Conservation (phyloP, 169 alveolate genomes). For the Plasmodium chabaudi region DNA sequence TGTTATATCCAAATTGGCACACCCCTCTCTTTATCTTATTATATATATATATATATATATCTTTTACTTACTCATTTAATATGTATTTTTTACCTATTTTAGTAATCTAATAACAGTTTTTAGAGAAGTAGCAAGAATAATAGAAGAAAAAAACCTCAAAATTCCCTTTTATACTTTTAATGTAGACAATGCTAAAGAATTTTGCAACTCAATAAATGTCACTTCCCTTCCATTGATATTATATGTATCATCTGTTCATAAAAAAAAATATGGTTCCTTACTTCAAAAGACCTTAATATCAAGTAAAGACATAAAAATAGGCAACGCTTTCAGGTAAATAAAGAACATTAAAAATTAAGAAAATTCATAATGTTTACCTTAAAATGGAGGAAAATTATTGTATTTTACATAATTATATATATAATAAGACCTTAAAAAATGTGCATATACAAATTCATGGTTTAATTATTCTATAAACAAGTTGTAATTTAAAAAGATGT, state of each 20-base stretch:
- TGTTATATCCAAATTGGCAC: not conserved
- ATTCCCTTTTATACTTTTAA: constrained; percentile 64
- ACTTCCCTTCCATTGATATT: constrained; percentile 51
- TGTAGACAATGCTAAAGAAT: constrained; percentile 53
- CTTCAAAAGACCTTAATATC: constrained; percentile 44
- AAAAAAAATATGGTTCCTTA: constrained; percentile 52
- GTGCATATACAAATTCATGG: no score
- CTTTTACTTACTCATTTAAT: not conserved
- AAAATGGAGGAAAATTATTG: no score
- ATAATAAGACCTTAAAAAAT: no score
- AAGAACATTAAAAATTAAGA: not conserved
- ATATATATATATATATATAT: not conserved
- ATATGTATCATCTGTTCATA: constrained; percentile 70
- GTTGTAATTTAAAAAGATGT: no score
- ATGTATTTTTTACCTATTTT: not conserved
- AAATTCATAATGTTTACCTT: not conserved
- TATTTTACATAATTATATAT: no score
- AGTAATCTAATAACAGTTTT: constrained; percentile 65
- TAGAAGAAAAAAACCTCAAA: constrained; percentile 44
- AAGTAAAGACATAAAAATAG: constrained; percentile 68
- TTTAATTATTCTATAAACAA: no score
- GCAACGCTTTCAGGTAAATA: constrained; percentile 75
- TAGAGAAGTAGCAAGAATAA: constrained; percentile 71
- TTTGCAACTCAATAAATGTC: constrained; percentile 46
- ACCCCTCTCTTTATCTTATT: not conserved